Evolutionary conservation across 1,139 yeast species (phyloP).

Genomic region (Eremothecium sinecaudum): DNA sequence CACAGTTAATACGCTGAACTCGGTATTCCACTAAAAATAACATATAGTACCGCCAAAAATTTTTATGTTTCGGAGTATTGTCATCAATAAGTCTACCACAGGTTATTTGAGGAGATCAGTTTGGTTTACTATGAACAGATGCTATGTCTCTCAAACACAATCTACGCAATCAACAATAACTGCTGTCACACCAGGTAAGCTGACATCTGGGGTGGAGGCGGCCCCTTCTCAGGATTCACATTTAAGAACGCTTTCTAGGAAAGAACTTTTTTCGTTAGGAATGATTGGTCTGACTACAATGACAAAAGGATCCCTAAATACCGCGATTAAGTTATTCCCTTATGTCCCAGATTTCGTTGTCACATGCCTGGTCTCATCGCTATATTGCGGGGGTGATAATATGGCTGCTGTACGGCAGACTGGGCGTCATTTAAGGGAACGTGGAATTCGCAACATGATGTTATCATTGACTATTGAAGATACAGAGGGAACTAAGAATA

Average conservation of each 20-base stretch:
- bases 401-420: slow-evolving; percentile 59
- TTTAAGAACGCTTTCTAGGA: slow-evolving; percentile 31
- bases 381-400: slow-evolving; percentile 88
- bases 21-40: too few species aligned
- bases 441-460: slow-evolving; percentile 93
- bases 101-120: too few species aligned
- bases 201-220: too few species aligned
- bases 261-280: slow-evolving; percentile 46
- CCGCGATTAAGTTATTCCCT: slow-evolving; percentile 62
- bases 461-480: slow-evolving; percentile 88
- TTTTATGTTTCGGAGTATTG: too few species aligned
- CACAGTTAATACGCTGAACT: too few species aligned
- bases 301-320: slow-evolving; percentile 49
- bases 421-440: slow-evolving; percentile 52
- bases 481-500: slow-evolving; percentile 60
- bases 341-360: slow-evolving; percentile 63
- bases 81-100: too few species aligned
- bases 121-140: too few species aligned
- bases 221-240: slow-evolving; percentile 27
- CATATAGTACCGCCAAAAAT: too few species aligned
- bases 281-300: slow-evolving; percentile 61
- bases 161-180: slow-evolving; percentile 12
- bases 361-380: slow-evolving; percentile 64
- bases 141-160: slow-evolving; percentile 15
- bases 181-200: slow-evolving; percentile 1